These are phyloP conservation scores for Prosopis cineraria DNA, from an alignment of 306 rosid species.

Conservation along the genomic window DNA sequence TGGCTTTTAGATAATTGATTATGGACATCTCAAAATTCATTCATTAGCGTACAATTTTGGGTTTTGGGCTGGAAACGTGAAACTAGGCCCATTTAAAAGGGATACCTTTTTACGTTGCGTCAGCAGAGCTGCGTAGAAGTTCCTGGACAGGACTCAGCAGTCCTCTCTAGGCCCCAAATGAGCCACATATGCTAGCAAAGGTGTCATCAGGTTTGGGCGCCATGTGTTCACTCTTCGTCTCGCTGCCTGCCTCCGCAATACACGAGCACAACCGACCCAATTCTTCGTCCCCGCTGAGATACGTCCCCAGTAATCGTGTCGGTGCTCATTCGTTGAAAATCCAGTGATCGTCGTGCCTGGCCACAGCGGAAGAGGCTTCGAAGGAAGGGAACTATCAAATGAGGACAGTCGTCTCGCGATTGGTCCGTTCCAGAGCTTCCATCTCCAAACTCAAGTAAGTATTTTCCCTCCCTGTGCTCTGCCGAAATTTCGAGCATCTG, in stretches of 20 bases:
- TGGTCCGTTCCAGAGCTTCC: conserved; percentile 53
- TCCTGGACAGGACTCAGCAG: neutral
- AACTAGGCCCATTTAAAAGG: neutral
- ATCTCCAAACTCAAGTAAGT: conserved; percentile 47
- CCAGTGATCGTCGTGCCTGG: neutral
- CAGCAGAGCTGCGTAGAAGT: neutral
- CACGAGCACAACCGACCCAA: neutral
- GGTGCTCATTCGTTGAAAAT: neutral
- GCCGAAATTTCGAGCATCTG: neutral
- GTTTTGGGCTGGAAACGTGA: neutral
- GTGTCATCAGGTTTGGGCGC: conserved; percentile 16
- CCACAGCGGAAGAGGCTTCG: neutral
- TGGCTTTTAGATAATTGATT: neutral
- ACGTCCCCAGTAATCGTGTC: neutral
- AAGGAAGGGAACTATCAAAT: conserved; percentile 29
- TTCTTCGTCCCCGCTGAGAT: neutral
- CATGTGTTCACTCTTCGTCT: conserved; percentile 12
- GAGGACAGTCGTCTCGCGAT: conserved; percentile 55
- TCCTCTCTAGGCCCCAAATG: neutral
- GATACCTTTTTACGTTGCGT: neutral
- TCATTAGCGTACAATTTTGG: neutral
- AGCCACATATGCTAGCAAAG: conserved; percentile 1
- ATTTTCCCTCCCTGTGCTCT: neutral
- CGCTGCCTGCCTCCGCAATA: neutral
- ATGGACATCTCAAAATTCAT: neutral